phyloP scores from a whole-genome alignment of 768 basidiomycete genomes.

The Lactarius sanguifluus region DNA sequence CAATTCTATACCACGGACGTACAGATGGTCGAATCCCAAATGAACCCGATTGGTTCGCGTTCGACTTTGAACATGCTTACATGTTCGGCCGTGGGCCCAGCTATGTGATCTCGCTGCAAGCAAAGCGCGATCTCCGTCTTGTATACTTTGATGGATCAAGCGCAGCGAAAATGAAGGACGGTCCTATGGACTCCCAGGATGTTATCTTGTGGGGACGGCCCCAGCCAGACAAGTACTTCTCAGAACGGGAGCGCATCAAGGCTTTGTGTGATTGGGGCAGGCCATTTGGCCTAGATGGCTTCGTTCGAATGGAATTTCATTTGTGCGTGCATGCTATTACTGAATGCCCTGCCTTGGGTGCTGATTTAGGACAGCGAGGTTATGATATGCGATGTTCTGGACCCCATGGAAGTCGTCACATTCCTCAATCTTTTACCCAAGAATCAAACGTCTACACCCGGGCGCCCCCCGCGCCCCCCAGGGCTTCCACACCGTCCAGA shows the following conservation, averaged over 20 bases:
- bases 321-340: constrained; percentile 18
- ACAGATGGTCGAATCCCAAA: constrained; percentile 4
- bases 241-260: constrained; percentile 34
- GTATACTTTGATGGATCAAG: constrained; percentile 27
- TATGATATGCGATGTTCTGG: constrained; percentile 1
- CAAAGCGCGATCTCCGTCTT: constrained; percentile 25
- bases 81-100: constrained; percentile 13
- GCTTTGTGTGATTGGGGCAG: constrained; percentile 39
- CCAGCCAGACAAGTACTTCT: constrained; percentile 26
- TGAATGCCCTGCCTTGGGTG: not conserved
- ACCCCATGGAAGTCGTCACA: constrained; percentile 23
- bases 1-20: constrained; percentile 30
- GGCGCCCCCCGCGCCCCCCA: too few species aligned
- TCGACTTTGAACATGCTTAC: constrained; percentile 27
- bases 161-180: constrained; percentile 32
- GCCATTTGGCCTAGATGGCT: constrained; percentile 37
- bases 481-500: not conserved
- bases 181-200: constrained; percentile 41
- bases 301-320: constrained; percentile 32
- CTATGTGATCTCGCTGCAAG: constrained; percentile 15
- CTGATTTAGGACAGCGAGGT: constrained; percentile 15
- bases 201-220: constrained; percentile 36
- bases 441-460: not conserved
- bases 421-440: constrained; percentile 17
- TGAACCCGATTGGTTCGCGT: constrained; percentile 27